Conservation (phyloP, 345 rosid genomes). For the Aegle marmelos region DNA sequence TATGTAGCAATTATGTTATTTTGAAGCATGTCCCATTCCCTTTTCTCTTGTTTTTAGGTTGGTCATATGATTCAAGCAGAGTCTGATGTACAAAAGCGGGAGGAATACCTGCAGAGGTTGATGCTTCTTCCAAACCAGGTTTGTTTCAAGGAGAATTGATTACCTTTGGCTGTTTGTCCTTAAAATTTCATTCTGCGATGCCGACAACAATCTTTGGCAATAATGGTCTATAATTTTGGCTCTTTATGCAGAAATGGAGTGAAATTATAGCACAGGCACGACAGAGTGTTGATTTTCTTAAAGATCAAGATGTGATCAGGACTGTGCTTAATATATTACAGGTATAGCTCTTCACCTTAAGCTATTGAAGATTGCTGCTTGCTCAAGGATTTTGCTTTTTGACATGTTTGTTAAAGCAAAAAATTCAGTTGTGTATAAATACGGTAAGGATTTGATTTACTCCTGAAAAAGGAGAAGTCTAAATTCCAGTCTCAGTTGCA, state of each 20-base stretch:
- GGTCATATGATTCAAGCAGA: conserved; percentile 99
- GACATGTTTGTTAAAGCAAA: not conserved
- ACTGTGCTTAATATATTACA: conserved; percentile 91
- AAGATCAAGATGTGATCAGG: conserved; percentile 87
- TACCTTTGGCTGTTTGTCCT: not conserved
- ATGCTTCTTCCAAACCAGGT: conserved; percentile 99
- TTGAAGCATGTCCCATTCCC: not conserved
- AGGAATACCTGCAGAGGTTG: conserved; percentile 89
- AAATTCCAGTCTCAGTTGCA: too few species aligned
- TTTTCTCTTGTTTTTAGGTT: conserved; percentile 46
- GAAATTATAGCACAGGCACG: conserved; percentile 95
- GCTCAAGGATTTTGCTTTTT: not conserved
- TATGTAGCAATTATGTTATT: not conserved
- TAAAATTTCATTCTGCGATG: not conserved
- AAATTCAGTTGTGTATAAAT: not conserved
- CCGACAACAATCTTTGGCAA: not conserved
- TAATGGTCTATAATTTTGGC: conserved; percentile 10
- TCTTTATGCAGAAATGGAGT: conserved; percentile 82
- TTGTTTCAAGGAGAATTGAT: not conserved
- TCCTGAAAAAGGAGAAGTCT: too few species aligned
- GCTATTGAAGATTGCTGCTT: not conserved
- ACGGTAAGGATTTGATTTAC: too few species aligned
- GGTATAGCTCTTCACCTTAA: conserved; percentile 34
- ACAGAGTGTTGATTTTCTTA: conserved; percentile 85
- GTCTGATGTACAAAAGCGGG: conserved; percentile 92